Evolutionary conservation across 2,329 filamentous ascomycete genomes (phyloP), one percentile per base, ranked within the genome.

Genomic region (Ascomycota sp.): DNA sequence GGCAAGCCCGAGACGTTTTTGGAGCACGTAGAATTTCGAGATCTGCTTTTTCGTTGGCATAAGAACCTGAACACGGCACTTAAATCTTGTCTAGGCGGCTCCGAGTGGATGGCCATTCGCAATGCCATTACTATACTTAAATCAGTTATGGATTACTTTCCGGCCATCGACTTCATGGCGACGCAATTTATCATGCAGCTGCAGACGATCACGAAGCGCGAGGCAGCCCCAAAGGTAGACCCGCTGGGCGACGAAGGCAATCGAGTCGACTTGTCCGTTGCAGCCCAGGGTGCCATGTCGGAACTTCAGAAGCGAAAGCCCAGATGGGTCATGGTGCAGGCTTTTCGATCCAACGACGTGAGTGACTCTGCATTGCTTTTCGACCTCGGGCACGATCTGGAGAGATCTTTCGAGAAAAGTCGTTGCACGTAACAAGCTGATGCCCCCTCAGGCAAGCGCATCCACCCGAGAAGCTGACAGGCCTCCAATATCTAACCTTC

Each of bases 41-140:
- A 80, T 40, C 57, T 91, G 30, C 61, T 94, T 21, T 89, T 78
- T 58, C 78, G 80, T 41, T 95, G 86, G 83, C 91, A 98, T 51
- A 73, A 76, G 42, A 72, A 78, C 37, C 57, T 98, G 26, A 78
- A 77, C 41, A 68, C 60, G 29, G 81, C 86, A 3, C 59, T 98
- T 32, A 85, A 83, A 47, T 66, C 67, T 23, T 94, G 86, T 47
- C 63, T 98, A 28, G 70, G 71, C 12, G 75, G 76, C 20, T 73
- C 69, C 21, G 86, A 95, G 52, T 98, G 89, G 68, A 94, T 94
- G 77, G 85, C 94, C 50, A 92, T 95, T 46, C 75, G 86, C 32
- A 98, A 98, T 47, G 82, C 83, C 27, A 91, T 95, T 40, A 89
- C 78, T 33, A 65, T 95, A 4, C 61, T 98, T 34, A 91, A 89